Evolutionary conservation across 2,329 filamentous ascomycete genomes (phyloP).

Genomic region (Botryotinia convoluta): DNA sequence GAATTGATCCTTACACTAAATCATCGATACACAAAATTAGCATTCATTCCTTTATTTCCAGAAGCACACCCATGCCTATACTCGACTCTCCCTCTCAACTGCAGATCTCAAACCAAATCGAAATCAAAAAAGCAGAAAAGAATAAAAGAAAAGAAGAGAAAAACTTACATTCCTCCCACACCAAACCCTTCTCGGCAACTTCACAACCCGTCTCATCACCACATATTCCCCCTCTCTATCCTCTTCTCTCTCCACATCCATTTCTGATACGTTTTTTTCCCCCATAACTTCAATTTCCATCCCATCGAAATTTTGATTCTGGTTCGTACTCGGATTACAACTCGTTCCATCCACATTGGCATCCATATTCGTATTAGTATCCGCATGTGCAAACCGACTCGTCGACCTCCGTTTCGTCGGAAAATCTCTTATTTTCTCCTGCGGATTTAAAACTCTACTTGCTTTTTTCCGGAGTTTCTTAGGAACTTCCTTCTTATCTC

Average conservation of each 20-base stretch:
- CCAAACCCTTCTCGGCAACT: slow-evolving; percentile 19
- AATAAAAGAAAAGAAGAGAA: not conserved
- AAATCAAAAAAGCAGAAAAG: not conserved
- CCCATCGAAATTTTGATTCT: not conserved
- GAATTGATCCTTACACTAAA: slow-evolving; percentile 13
- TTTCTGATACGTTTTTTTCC: fast-evolving
- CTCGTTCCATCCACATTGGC: not conserved
- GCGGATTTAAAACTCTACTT: not conserved
- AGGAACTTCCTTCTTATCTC: not conserved
- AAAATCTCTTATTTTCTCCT: not conserved
- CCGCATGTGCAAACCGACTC: not conserved
- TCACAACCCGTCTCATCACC: slow-evolving; percentile 16
- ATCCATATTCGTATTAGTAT: not conserved
- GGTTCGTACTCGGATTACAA: not conserved
- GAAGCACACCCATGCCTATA: too few relatives aligned
- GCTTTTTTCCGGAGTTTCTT: not conserved
- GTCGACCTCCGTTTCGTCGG: not conserved
- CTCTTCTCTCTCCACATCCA: not conserved
- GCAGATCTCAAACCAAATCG: not conserved
- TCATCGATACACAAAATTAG: not conserved
- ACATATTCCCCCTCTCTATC: not conserved
- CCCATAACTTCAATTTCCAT: slow-evolving; percentile 1
- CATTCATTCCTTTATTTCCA: not conserved
- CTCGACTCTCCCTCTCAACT: not conserved
- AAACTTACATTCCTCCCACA: slow-evolving; percentile 19